Base-by-base conservation (phyloP, 139 green algal species). In the Chlorella sp. region DNA sequence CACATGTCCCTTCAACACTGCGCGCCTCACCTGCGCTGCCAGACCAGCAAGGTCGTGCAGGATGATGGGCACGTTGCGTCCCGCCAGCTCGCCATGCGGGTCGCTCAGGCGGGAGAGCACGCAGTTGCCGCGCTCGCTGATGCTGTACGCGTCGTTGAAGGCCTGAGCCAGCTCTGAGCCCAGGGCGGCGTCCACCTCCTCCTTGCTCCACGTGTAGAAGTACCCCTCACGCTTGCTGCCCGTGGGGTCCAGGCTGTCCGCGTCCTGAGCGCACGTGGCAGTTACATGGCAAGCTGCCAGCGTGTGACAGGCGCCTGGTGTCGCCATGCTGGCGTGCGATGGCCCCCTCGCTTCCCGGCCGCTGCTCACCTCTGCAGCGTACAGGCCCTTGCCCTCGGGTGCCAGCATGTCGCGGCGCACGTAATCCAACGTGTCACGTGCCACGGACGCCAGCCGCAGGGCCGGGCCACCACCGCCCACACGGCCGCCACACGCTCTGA, bases 1-100 rank as follows among this genome's bases (percentile, higher is more conserved):
- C 33, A 61, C 35, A 32, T 50, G 67, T 22, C 29, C 35, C 14
- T 5, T 10, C 66, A 10, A 71, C 49, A 20, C 35, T 31, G 3
- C 51, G 4, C 22, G 3, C 17, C 55, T 27, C 17, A 60, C 59
- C 70, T 35, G 24, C 3, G 70, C 70, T 60, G 72, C 72, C 4
- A 73, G n/a, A 1, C 34, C 31, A 20, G 23, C 3, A 3, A 72
- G 36, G 1, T 63, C 20, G 1, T 34, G 17, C 42, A 67, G 36
- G 1, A 49, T 22, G 49, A 73, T 73, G 33, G 70, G 81, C 50
- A 90, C 85, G 67, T 96, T 97, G 36, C 84, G 85, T 27, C 90
- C 91, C 0, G 6, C 34, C 70, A 97, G 97, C 79, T 97, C 92
- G 0, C 76, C 30, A 70, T 97, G 92, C 0, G 92, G 92, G 77